Evolutionary conservation across 192 early-diverging fungal genomes (phyloP).

Genomic region (Coemansia sp.): DNA sequence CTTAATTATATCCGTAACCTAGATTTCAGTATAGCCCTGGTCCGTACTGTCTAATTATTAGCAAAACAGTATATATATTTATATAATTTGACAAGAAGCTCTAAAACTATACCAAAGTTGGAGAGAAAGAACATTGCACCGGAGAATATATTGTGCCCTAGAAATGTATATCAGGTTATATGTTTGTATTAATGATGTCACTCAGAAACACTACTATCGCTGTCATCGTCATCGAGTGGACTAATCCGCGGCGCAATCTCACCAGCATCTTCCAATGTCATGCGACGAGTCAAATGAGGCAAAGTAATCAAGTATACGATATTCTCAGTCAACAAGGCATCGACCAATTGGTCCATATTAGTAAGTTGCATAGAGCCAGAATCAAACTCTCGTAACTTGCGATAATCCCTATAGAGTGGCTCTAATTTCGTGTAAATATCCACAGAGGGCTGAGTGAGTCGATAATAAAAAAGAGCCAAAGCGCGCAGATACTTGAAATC

Average conservation of each 20-base stretch:
- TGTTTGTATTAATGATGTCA: no score
- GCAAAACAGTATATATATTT: no score
- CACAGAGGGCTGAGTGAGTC: conserved; percentile 69
- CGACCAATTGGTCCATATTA: conserved; percentile 91
- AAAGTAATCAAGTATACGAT: conserved; percentile 88
- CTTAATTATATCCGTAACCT: no score
- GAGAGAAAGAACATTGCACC: no score
- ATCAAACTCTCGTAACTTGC: conserved; percentile 68
- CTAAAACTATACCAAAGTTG: no score
- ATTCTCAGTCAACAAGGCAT: conserved; percentile 87
- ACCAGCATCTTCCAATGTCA: conserved; percentile 81
- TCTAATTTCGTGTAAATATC: conserved; percentile 88
- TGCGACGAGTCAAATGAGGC: conserved; percentile 76
- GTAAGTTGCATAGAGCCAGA: conserved; percentile 57
- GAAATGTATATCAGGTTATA: no score
- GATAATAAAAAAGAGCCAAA: conserved; percentile 84
- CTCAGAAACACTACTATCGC: neutral
- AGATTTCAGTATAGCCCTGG: no score
- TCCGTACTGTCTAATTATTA: no score
- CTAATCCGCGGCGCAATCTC: conserved; percentile 79
- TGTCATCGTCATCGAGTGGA: conserved; percentile 60
- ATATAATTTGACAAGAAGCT: no score
- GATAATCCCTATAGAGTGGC: conserved; percentile 79
- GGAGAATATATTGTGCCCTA: no score
- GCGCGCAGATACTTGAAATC: conserved; percentile 92